A percentile compares a stretch with the other conserved stretches of the same genome.
Conservation (phyloP, 495 filamentous ascomycete species). For the Penicillium alfredii region DNA sequence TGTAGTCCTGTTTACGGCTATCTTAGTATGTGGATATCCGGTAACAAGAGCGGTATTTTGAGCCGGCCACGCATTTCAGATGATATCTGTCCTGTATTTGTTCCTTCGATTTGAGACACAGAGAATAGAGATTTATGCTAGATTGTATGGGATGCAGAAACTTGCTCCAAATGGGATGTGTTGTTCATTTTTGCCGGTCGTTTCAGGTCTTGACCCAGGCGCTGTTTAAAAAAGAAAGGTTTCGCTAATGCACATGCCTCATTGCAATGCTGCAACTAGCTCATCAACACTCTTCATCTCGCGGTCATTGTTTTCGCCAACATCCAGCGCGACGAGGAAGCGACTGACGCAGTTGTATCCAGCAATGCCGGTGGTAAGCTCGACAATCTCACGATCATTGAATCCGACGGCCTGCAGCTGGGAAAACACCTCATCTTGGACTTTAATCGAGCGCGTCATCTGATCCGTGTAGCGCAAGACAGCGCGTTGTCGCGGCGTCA, state of each 20-base stretch:
- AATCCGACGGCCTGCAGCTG: slow-evolving; percentile 44
- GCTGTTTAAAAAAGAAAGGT: too few relatives aligned
- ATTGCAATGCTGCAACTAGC: slow-evolving; percentile 15
- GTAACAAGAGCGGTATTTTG: too few relatives aligned
- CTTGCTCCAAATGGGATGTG: too few relatives aligned
- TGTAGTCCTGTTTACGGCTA: too few relatives aligned
- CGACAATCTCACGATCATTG: slow-evolving; percentile 57
- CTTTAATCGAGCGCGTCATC: slow-evolving; percentile 43
- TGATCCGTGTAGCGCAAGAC: slow-evolving; percentile 47
- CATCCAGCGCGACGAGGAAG: slow-evolving; percentile 77
- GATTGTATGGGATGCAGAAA: too few relatives aligned
- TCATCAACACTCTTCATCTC: slow-evolving; percentile 42
- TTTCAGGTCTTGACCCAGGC: too few relatives aligned
- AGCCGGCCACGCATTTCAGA: too few relatives aligned
- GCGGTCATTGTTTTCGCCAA: slow-evolving; percentile 44
- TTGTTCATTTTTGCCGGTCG: too few relatives aligned
- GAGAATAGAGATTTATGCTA: too few relatives aligned
- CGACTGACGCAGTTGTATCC: slow-evolving; percentile 84
- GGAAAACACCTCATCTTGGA: slow-evolving; percentile 56
- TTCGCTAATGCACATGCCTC: neutral
- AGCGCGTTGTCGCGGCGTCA: slow-evolving; percentile 60
- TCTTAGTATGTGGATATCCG: too few relatives aligned
- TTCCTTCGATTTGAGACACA: too few relatives aligned
- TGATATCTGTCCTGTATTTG: too few relatives aligned
- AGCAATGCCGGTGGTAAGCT: slow-evolving; percentile 71